Evolutionary conservation across 2,329 filamentous ascomycete genomes (phyloP).

Genomic region (Ophiostoma pallidulum): DNA sequence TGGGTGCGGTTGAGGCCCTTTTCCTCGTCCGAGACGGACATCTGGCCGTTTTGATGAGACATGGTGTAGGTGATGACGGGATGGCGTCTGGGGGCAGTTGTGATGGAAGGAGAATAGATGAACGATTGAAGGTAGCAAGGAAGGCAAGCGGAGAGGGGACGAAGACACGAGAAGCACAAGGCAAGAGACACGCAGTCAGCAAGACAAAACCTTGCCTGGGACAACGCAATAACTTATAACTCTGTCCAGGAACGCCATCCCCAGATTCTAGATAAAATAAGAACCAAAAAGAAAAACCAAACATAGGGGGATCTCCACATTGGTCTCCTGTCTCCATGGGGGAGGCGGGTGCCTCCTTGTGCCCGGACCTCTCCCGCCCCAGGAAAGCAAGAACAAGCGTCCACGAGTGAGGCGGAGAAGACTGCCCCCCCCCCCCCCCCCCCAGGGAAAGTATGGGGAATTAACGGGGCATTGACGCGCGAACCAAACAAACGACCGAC

Average conservation of each 20-base stretch:
- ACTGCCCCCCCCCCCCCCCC: too few relatives aligned
- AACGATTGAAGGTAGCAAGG: neutral
- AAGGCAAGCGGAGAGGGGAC: too few relatives aligned
- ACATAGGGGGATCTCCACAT: too few relatives aligned
- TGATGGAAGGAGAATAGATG: neutral
- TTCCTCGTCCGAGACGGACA: constrained; percentile 7
- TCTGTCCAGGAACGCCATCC: neutral
- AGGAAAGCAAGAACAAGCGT: too few relatives aligned
- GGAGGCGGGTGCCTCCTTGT: neutral
- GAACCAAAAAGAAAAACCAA: neutral
- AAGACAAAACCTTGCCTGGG: neutral
- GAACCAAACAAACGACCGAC: too few relatives aligned
- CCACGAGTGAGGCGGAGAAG: too few relatives aligned
- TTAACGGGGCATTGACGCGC: too few relatives aligned
- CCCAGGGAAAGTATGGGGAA: too few relatives aligned
- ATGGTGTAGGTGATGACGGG: neutral
- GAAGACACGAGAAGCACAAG: too few relatives aligned
- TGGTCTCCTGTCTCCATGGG: too few relatives aligned
- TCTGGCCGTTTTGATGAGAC: constrained; percentile 2
- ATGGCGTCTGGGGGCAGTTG: neutral
- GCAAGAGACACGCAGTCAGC: neutral
- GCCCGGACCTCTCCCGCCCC: neutral
- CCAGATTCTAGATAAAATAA: neutral
- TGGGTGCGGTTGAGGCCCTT: constrained; percentile 11
- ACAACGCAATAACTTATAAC: constrained; percentile 5